Percentiles rank a stretch among this genome's conserved stretches.
Evolutionary conservation across 208 protist species (phyloP).

Genomic region (Strigomonas culicis): DNA sequence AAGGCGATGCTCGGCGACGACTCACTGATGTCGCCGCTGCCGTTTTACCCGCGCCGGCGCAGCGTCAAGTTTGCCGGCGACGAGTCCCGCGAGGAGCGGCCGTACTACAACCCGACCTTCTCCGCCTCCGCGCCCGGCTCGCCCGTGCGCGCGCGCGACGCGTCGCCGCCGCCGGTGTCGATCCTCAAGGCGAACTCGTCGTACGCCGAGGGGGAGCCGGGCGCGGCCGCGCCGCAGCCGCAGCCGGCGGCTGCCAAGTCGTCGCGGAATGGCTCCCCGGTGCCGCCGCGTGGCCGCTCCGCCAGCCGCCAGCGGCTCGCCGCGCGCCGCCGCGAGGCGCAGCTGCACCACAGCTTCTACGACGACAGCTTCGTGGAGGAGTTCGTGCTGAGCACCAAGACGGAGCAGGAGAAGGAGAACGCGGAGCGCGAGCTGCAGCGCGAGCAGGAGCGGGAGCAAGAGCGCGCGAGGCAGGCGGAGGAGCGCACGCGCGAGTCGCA

Average conservation of each 20-base stretch:
- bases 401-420: constrained; percentile 43
- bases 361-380: constrained; percentile 89
- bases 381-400: constrained; percentile 56
- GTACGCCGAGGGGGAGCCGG: constrained; percentile 10
- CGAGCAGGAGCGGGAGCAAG: constrained; percentile 35
- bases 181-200: constrained; percentile 47
- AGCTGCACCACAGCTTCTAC: constrained; percentile 85
- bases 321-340: constrained; percentile 61
- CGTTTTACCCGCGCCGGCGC: constrained; percentile 68
- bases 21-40: constrained; percentile 73
- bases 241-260: constrained; percentile 3
- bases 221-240: constrained; percentile 13
- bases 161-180: constrained; percentile 41
- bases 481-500: constrained; percentile 32
- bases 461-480: constrained; percentile 39
- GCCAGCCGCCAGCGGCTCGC: constrained; percentile 77
- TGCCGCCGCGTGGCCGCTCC: constrained; percentile 50
- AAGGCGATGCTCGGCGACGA: constrained; percentile 55
- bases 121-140: constrained; percentile 38
- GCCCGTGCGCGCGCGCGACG: constrained; percentile 22
- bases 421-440: constrained; percentile 28
- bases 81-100: constrained; percentile 67
- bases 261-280: constrained; percentile 17
- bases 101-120: constrained; percentile 52
- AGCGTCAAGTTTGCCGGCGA: constrained; percentile 82